Evolutionary conservation across 2,329 filamentous ascomycete species (phyloP), one percentile per base, ranked within the genome.

Genomic region (Neonectria ditissima): DNA sequence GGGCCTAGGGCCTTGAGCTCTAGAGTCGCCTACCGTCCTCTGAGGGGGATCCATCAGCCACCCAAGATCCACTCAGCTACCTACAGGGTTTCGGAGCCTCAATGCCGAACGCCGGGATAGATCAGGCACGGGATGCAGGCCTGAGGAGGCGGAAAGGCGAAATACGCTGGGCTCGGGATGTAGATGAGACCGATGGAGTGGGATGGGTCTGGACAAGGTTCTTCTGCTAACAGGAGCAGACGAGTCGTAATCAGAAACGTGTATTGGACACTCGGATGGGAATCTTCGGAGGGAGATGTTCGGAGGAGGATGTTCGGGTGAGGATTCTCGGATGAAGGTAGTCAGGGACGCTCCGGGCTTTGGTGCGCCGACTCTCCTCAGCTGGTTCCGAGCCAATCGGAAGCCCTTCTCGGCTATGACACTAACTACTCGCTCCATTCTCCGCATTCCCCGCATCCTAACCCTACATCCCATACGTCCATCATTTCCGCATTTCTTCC

Each of bases 401-500:
- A 43, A 50, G 26, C 0, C 10, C 4, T 14, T 18, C n/a, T 28
- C 26, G 24, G 43, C 48, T 22, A 34, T n/a, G 20, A 14, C 0
- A 41, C 39, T 37, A 16, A 51, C 10, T 45, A 37, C 52, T 54
- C 58, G 57, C 37, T 55, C 55, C 20, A 9, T 50, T 63, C 30
- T 7, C 43, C 41, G 34, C 65, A 50, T 26, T 16, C 41, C 20
- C 66, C 60, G 44, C 60, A 45, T 18, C 14, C 41, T 48, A 7
- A 47, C 45, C 63, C 34, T 9, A 10, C 20, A 37, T 45, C 30
- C 22, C 20, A 44, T 43, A 18, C 5, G 26, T 43, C 16, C 16
- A 18, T 68, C 59, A 75, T 56, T 68, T 74, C 50, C 74, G 69
- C 62, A 65, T 67, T 28, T 71, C 72, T 16, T 75, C 66, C 68